Evolutionary conservation across 164 flowering plant genomes (phyloP), one percentile per base, ranked within the genome.

Genomic region (Echeveria elegans): DNA sequence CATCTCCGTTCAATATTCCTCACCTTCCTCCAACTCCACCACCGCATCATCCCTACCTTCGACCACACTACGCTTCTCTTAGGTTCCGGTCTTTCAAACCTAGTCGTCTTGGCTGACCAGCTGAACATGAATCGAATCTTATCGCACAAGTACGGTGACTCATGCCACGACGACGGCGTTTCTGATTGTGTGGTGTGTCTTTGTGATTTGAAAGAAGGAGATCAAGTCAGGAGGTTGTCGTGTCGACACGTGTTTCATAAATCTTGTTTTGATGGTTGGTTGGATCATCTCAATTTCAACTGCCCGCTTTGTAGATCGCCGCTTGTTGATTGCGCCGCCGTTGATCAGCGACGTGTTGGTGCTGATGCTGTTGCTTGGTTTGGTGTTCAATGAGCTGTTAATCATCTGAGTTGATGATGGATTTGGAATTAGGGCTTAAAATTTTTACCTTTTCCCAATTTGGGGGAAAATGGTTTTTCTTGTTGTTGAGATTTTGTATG

Each of bases 271-370:
- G 94, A 88, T 31, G 89, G 92, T 2, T 90, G 97, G 94, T 77
- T 90, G 24, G 79, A 77, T 65, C 85, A 77, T 45, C 76, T 72
- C 63, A 82, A 86, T 68, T 77, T 84, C 71, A 82, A 65, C 60
- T 90, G 97, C 73, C 97, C 97, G 15, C 84, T 90, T 16, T 90
- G 97, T 66, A 81, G 97, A 6, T 73, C 80, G 10, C 79, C 83
- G 11, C 67, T 85, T 23, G 69, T 79, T 12, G 47, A 75, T 4
- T 73, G 72, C 0, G 69, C 71, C 11, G 45, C 76, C 23, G 48
- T 32, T 23, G 31, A 38, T 30, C 71, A 74, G 50, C 64, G 72
- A 60, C 79, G 81, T 65, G 72, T 82, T 32, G 70, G 67, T 4
- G 68, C 53, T 12, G 67, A 63, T 21, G 28, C 43, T 23, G 65